These are phyloP conservation scores for Populus euphratica DNA, from an alignment of 345 rosid species.

Conservation along the genomic window DNA sequence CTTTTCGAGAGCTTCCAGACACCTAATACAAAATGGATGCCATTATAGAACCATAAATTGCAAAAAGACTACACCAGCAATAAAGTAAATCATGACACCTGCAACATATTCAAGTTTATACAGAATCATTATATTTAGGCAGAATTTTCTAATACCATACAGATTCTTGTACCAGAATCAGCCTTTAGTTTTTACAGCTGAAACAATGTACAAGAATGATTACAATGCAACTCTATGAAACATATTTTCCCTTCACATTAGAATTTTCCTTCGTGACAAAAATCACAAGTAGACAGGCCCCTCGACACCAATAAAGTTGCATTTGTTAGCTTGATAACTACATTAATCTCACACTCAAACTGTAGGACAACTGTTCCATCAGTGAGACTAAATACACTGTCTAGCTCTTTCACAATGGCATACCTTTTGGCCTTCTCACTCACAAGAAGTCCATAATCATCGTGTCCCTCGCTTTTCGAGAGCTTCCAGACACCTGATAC, in stretches of 20 bases:
- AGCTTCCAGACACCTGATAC: slow-evolving; percentile 69
- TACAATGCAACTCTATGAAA: no score
- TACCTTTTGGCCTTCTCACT: slow-evolving; percentile 69
- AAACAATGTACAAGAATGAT: no score
- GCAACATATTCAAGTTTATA: no score
- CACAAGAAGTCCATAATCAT: slow-evolving; percentile 79
- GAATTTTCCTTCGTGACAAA: no score
- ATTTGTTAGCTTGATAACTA: no score
- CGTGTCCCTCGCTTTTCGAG: slow-evolving; percentile 72
- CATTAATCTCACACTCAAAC: slow-evolving; percentile 35
- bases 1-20: slow-evolving; percentile 73
- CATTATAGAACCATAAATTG: not conserved
- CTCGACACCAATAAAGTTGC: no score
- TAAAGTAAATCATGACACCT: not conserved
- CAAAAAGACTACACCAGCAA: not conserved
- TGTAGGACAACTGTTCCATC: slow-evolving; percentile 68
- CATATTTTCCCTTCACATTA: no score
- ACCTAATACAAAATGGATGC: slow-evolving; percentile 33
- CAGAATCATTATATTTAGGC: no score
- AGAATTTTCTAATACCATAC: no score
- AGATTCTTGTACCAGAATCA: no score
- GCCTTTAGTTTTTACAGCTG: no score
- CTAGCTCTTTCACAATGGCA: slow-evolving; percentile 71
- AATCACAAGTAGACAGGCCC: no score
- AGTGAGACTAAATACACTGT: slow-evolving; percentile 56